A percentile compares a stretch with the other conserved stretches of the same genome.
Conservation (phyloP, 2,329 filamentous ascomycete species). For the Microsporum audouinii region DNA sequence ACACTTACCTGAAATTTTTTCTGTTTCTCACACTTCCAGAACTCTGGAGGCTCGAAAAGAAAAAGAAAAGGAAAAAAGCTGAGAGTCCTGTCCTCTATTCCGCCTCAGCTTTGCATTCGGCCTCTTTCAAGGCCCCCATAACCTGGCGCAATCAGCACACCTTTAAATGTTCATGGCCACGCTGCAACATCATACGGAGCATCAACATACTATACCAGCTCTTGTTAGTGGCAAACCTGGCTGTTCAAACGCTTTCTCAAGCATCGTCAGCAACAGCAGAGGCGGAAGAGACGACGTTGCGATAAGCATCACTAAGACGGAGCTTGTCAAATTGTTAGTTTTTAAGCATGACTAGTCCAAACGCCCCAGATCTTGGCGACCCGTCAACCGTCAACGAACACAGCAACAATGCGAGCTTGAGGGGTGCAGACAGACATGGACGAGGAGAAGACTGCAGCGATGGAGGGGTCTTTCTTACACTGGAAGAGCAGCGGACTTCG, state of each 20-base stretch:
- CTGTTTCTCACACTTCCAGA: not conserved
- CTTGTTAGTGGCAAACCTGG: not conserved
- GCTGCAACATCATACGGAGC: not conserved
- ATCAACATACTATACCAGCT: not conserved
- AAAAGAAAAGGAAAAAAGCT: no score
- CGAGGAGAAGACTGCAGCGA: not conserved
- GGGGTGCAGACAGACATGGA: not conserved
- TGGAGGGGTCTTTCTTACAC: not conserved
- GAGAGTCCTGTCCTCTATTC: not conserved
- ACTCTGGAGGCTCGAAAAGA: not conserved
- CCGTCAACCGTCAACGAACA: not conserved
- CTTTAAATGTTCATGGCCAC: not conserved
- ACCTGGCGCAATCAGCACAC: no score
- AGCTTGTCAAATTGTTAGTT: not conserved
- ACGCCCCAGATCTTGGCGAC: not conserved
- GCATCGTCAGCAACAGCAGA: not conserved
- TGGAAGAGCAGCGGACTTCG: not conserved
- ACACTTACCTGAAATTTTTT: not conserved
- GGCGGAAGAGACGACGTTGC: not conserved
- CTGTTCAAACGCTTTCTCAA: not conserved
- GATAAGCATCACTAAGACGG: constrained; percentile 1
- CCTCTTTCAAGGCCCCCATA: no score
- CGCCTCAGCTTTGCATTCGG: no score
- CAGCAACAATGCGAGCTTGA: not conserved
- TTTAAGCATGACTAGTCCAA: not conserved